Base-by-base conservation (phyloP, 768 basidiomycete species). In the Russula earlei region DNA sequence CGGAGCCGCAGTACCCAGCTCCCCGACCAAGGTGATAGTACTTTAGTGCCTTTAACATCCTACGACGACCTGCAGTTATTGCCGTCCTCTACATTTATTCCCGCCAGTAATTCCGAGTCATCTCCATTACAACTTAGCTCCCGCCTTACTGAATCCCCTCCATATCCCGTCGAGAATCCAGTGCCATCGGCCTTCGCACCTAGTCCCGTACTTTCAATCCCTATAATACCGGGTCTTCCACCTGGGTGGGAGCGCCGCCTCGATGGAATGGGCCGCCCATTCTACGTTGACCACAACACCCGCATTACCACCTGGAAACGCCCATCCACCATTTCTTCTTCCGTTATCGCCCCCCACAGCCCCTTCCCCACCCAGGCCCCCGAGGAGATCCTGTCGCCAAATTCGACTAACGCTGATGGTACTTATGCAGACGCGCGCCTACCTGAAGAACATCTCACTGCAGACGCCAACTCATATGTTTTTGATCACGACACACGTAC, bases 261-360 rank as follows among this genome's bases (percentile, higher is more conserved):
- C 53, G 96, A 99, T 71, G 94, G 96, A 31, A 80, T 98, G 22
- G 96, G 87, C 8, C 76, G 96, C 53, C 95, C 91, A 8, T 99
- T 98, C 69, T 99, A 98, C 68, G 96, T 99, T 53, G 96, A 99
- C 68, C 96, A 99, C 74, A 98, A 99, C 67, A 97, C 95, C 9
- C 83, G 96, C 46, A 98, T 96, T 19, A 98, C 96, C 29, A 98
- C 96, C 17, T 99, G 96, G 96, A 31, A 2, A 7, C 29, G 29
- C 7, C 29, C 29, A 10, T 31, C 29, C n/a, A n/a, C n/a, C n/a
- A n/a, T n/a, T n/a, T n/a, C n/a, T n/a, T n/a, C n/a, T n/a, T n/a
- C n/a, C n/a, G n/a, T n/a, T n/a, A n/a, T n/a, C n/a, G n/a, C n/a
- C n/a, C n/a, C n/a, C n/a, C n/a, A n/a, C n/a, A n/a, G n/a, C n/a